Evolutionary conservation across 2,329 filamentous ascomycete species (phyloP).

Genomic region (Ceratocystis smalleyi): DNA sequence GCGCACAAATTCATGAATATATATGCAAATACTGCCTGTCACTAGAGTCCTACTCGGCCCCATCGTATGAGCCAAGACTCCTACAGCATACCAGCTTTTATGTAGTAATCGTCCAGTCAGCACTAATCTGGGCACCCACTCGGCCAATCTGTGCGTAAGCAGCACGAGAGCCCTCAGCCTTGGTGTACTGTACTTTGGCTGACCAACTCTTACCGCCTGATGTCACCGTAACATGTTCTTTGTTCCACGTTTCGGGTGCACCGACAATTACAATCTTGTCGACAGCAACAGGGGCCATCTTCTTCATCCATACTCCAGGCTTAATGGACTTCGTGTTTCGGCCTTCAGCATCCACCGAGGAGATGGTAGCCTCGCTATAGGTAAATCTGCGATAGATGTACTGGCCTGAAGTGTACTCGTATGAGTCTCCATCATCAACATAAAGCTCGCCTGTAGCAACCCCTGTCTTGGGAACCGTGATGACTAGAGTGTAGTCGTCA

Average conservation of each 20-base stretch:
- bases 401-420: conserved; percentile 69
- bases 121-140: conserved; percentile 36
- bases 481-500: conserved; percentile 85
- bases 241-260: conserved; percentile 55
- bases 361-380: conserved; percentile 46
- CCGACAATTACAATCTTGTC: conserved; percentile 77
- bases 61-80: neutral
- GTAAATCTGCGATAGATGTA: conserved; percentile 75
- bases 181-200: conserved; percentile 44
- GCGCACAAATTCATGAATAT: neutral
- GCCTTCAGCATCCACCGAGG: conserved; percentile 50
- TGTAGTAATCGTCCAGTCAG: conserved; percentile 36
- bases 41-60: neutral
- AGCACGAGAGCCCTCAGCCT: conserved; percentile 32
- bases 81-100: neutral
- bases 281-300: conserved; percentile 60
- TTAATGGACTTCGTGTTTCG: conserved; percentile 38
- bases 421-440: conserved; percentile 84
- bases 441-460: conserved; percentile 72
- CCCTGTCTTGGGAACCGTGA: conserved; percentile 32
- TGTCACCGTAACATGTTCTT: conserved; percentile 42
- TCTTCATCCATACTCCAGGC: conserved; percentile 59
- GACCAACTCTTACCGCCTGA: conserved; percentile 39
- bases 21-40: neutral
- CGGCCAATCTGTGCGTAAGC: conserved; percentile 39